Base-by-base conservation (phyloP, 371 early-diverging fungal genomes). In the Capillidium rhysosporum region DNA sequence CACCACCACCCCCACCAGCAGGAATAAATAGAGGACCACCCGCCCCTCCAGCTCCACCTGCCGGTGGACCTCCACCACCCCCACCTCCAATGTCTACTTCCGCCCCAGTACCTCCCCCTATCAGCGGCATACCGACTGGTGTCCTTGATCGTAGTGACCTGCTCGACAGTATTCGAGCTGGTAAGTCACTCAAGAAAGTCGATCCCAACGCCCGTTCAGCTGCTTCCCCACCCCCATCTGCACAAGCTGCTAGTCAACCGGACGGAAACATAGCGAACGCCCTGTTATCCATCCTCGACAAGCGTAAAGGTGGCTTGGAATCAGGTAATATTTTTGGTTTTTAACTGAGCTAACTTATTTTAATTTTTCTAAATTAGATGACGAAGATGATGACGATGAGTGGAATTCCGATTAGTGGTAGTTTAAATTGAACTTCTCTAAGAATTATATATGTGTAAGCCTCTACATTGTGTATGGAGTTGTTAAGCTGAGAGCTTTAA, bases 381-480 rank as follows among this genome's bases (percentile, higher is more conserved):
- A 49, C 16, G 49, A 28, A 31, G 49, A 49, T 31, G 49, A 49
- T 20, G 49, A 49, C 20, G 49, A 49, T 31, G 49, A 49, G 16
- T 49, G 49, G 49, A 34, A 49, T 38, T 34, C 34, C 4, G 34
- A 34, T 4, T 34, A 34, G n/a, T n/a, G n/a, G n/a, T n/a, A n/a
- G n/a, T n/a, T n/a, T n/a, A n/a, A n/a, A n/a, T n/a, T n/a, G n/a
- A n/a, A n/a, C n/a, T n/a, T n/a, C n/a, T n/a, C n/a, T n/a, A n/a
- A n/a, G n/a, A n/a, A n/a, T n/a, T n/a, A n/a, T n/a, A n/a, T n/a
- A n/a, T n/a, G n/a, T n/a, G n/a, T n/a, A n/a, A n/a, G n/a, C n/a
- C n/a, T n/a, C n/a, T n/a, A n/a, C n/a, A n/a, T n/a, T n/a, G n/a
- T n/a, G n/a, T n/a, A n/a, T n/a, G n/a, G n/a, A n/a, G n/a, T n/a